Evolutionary conservation across 1,284 basidiomycete genomes (phyloP).

Genomic region (Cutaneotrichosporon dermatis): DNA sequence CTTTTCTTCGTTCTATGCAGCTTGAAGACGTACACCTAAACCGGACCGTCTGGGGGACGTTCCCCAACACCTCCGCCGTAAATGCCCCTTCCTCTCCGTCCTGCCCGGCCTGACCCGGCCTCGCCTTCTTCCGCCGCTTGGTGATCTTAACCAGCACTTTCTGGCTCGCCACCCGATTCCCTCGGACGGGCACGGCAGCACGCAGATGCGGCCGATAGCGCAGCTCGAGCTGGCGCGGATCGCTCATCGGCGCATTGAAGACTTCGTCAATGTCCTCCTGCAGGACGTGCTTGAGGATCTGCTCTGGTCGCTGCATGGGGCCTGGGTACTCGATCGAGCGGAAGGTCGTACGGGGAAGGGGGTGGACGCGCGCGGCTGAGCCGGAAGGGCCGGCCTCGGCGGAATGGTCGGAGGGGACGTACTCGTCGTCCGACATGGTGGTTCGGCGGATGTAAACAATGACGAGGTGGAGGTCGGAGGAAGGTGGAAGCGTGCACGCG

Average conservation of each 20-base stretch:
- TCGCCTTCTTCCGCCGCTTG: constrained; percentile 53
- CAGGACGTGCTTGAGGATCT: constrained; percentile 66
- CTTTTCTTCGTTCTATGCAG: neutral
- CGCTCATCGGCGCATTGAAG: constrained; percentile 52
- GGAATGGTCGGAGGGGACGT: neutral
- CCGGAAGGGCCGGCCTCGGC: neutral
- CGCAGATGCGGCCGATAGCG: constrained; percentile 65
- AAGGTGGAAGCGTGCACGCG: neutral
- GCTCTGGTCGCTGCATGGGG: constrained; percentile 58
- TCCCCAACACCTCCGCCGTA: constrained; percentile 68
- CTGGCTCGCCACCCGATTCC: constrained; percentile 67
- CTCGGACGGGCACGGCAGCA: constrained; percentile 74
- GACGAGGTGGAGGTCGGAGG: neutral
- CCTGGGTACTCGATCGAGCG: constrained; percentile 87
- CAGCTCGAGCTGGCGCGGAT: constrained; percentile 60
- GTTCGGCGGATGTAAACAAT: neutral
- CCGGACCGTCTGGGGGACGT: constrained; percentile 72
- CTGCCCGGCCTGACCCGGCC: constrained; percentile 18
- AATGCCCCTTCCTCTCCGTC: constrained; percentile 60
- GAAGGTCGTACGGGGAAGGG: constrained; percentile 61
- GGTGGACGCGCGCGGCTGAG: constrained; percentile 48
- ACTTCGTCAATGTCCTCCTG: constrained; percentile 64
- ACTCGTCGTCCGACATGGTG: constrained; percentile 9
- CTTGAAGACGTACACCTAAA: constrained; percentile 68
- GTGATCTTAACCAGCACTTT: constrained; percentile 73